Conservation (phyloP, 495 filamentous ascomycete species). For the Pyronema domesticum region DNA sequence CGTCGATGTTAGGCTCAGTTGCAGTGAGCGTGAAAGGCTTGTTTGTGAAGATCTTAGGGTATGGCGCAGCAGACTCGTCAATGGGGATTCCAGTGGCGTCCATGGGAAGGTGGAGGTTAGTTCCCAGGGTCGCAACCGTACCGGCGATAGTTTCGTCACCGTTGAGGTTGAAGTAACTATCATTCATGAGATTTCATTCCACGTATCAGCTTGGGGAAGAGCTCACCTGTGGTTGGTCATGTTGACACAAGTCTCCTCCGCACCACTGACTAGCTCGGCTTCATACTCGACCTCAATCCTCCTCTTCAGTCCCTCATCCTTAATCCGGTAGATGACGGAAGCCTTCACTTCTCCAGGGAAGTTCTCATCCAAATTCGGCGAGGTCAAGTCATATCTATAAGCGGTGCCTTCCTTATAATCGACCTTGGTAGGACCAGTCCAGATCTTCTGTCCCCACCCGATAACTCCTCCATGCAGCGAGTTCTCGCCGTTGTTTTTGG, state of each 20-base stretch:
- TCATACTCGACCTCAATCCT: slow-evolving; percentile 77
- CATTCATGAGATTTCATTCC: neutral
- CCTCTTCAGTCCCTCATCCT: slow-evolving; percentile 36
- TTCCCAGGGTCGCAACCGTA: slow-evolving; percentile 52
- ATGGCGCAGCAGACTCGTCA: slow-evolving; percentile 35
- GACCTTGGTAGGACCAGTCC: slow-evolving; percentile 54
- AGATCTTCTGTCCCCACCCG: slow-evolving; percentile 75
- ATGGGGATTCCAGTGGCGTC: slow-evolving; percentile 49
- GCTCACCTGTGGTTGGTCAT: slow-evolving; percentile 86
- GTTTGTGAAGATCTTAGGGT: slow-evolving; percentile 43
- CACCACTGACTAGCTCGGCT: slow-evolving; percentile 45
- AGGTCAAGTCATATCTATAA: slow-evolving; percentile 56
- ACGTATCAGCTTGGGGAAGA: neutral
- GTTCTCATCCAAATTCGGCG: slow-evolving; percentile 60
- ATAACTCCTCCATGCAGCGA: slow-evolving; percentile 60
- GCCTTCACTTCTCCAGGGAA: slow-evolving; percentile 72
- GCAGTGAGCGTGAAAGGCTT: slow-evolving; percentile 50
- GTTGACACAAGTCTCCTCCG: slow-evolving; percentile 69
- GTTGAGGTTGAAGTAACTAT: slow-evolving; percentile 81
- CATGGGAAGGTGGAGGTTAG: slow-evolving; percentile 55
- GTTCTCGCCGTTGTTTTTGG: slow-evolving; percentile 60
- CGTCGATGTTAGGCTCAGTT: slow-evolving; percentile 57
- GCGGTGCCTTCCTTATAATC: slow-evolving; percentile 52
- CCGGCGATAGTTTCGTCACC: slow-evolving; percentile 51
- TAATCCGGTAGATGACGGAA: slow-evolving; percentile 56